Evolutionary conservation across 305 asterid genomes (phyloP), one percentile per base, ranked within the genome.

Genomic region (Solanum aculeatissimum): DNA sequence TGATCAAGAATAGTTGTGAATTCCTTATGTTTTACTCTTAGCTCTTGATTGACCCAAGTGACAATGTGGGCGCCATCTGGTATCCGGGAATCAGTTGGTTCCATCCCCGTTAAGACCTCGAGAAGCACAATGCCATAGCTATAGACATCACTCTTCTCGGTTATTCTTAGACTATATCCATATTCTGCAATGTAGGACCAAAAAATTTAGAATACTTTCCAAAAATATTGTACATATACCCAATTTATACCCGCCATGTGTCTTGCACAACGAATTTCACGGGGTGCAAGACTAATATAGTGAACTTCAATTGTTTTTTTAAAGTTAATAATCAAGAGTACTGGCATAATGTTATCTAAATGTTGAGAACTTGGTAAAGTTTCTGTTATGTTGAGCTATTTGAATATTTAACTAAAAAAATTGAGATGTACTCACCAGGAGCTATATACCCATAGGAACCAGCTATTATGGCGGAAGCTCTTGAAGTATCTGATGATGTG

Each of bases 391-490:
- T 25, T 63, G 42, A 63, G 70, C 16, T 47, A 32, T 40, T n/a
- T 13, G 63, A 21, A 80, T 23, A 40, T 80, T 29, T 74, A 45
- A 21, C 4, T 40, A 0, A 38, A 53, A 66, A 72, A 13, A 23
- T 83, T 49, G 47, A 63, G 86, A 29, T 57, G 77, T 83, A 72
- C 91, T 90, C 79, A 92, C 97, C 97, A 9, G 95, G 97, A 85
- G 97, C 97, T 63, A 93, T 92, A 84, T 93, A 93, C 35, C 97
- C 97, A 82, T 91, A 92, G 21, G 97, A 91, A 82, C 96, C 97
- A 63, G 95, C 94, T 38, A 92, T 89, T 47, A 87, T 84, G 83
- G 86, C 83, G 75, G 94, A 88, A 81, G 82, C 86, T 82, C 87
- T 90, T 85, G 93, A 85, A 83, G 88, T 83, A 71, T 88, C 92